These are phyloP conservation scores for Salvia sclarea DNA, from an alignment of 305 asterid genomes.

Conservation along the genomic window DNA sequence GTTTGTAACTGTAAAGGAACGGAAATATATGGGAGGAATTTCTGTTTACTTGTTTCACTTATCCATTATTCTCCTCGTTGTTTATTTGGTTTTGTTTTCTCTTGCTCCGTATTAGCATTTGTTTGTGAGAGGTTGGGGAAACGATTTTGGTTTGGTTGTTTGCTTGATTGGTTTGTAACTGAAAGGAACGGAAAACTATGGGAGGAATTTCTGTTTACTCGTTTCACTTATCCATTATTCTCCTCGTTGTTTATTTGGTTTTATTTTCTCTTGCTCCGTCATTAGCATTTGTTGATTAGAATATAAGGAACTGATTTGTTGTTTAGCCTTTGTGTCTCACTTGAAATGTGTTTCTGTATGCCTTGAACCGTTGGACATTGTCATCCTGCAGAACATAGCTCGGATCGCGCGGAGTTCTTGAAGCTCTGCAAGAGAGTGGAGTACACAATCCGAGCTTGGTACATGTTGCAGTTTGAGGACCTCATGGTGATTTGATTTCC, in stretches of 20 bases:
- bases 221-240: neutral
- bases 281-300: neutral
- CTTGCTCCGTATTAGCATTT: too few species aligned
- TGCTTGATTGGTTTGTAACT: neutral
- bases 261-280: too few species aligned
- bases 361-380: conserved; percentile 6
- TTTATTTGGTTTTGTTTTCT: neutral
- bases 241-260: neutral
- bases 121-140: too few species aligned
- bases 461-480: conserved; percentile 95
- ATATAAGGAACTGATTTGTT: conserved; percentile 13
- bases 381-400: conserved; percentile 60
- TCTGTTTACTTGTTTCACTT: neutral
- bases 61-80: neutral
- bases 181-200: neutral
- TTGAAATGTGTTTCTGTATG: neutral
- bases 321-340: conserved; percentile 1
- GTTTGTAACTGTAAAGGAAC: neutral
- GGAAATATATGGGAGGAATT: neutral
- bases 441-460: conserved; percentile 98
- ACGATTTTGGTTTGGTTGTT: too few species aligned
- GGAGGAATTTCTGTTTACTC: neutral
- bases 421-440: conserved; percentile 97
- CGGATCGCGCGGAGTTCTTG: conserved; percentile 91
- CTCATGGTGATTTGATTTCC: conserved; percentile 71